Percentiles rank a stretch among this genome's conserved stretches.
phyloP scores from a whole-genome alignment of 2,329 filamentous ascomycete species.

The Apiospora kogelbergensis region DNA sequence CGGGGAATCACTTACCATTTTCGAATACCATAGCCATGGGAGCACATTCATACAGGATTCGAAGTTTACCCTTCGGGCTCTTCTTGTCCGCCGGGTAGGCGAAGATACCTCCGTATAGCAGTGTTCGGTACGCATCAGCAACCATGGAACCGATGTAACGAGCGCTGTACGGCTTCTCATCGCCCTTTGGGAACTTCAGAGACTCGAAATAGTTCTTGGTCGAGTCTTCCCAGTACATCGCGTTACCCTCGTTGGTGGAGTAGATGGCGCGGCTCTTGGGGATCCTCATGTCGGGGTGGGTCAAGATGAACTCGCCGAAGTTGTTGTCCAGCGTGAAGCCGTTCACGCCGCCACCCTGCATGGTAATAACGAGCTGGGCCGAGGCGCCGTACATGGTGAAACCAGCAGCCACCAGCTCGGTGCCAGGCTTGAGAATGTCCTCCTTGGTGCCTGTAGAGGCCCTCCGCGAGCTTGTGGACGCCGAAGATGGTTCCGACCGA shows the following conservation, averaged over 20 bases:
- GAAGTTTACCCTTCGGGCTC: constrained; percentile 95
- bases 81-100: constrained; percentile 98
- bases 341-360: constrained; percentile 89
- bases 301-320: constrained; percentile 97
- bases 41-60: constrained; percentile 97
- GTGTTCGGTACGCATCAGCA: constrained; percentile 92
- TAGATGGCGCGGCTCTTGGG: constrained; percentile 84
- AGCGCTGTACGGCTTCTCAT: constrained; percentile 87
- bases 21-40: constrained; percentile 99
- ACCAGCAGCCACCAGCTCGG: constrained; percentile 88
- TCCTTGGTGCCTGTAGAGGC: constrained; percentile 71
- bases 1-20: constrained; percentile 69
- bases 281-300: constrained; percentile 90
- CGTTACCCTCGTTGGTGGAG: constrained; percentile 98
- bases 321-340: constrained; percentile 97
- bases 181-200: constrained; percentile 74
- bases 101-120: constrained; percentile 95
- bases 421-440: constrained; percentile 86
- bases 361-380: constrained; percentile 93
- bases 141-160: constrained; percentile 99
- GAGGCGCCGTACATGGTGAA: constrained; percentile 99
- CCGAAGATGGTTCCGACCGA: constrained; percentile 98
- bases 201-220: constrained; percentile 87
- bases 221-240: constrained; percentile 88
- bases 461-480: constrained; percentile 85